phyloP scores from a whole-genome alignment of 371 early-diverging fungal genomes.

The Circinella umbellata region DNA sequence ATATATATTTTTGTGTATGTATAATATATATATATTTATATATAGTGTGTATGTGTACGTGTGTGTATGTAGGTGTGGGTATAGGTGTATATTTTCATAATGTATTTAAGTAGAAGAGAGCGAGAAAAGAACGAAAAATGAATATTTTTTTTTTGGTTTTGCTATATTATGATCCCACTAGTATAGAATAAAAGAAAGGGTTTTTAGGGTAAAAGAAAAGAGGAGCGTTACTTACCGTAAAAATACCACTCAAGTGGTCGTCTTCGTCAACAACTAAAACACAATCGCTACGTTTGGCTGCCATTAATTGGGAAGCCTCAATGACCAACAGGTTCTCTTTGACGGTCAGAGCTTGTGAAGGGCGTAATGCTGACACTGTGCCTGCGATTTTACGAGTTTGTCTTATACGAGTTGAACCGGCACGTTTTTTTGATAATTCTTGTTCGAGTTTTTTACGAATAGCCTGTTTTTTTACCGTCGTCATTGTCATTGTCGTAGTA shows the following conservation, averaged over 20 bases:
- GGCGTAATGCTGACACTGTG: conserved; percentile 93
- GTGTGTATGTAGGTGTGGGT: no score
- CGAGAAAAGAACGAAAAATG: no score
- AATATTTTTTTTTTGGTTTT: no score
- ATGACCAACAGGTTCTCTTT: conserved; percentile 86
- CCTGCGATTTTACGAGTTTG: conserved; percentile 66
- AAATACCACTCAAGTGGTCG: conserved; percentile 92
- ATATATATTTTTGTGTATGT: no score
- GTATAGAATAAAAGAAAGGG: not conserved
- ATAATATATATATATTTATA: no score
- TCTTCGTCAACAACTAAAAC: conserved; percentile 91
- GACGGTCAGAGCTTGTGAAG: conserved; percentile 91
- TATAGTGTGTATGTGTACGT: no score
- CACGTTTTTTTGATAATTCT: conserved; percentile 70
- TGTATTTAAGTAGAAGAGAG: no score
- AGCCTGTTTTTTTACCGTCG: conserved; percentile 44
- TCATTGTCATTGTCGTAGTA: not conserved
- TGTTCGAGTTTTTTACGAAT: conserved; percentile 82
- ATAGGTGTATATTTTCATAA: no score
- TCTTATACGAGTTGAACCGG: conserved; percentile 36
- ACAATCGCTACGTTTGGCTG: conserved; percentile 96
- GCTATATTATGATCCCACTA: not conserved
- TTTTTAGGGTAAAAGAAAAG: not conserved
- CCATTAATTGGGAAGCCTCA: conserved; percentile 97
- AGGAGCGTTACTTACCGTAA: conserved; percentile 62